Conservation (phyloP, 495 filamentous ascomycete genomes). For the Penicillium malachiteum region DNA sequence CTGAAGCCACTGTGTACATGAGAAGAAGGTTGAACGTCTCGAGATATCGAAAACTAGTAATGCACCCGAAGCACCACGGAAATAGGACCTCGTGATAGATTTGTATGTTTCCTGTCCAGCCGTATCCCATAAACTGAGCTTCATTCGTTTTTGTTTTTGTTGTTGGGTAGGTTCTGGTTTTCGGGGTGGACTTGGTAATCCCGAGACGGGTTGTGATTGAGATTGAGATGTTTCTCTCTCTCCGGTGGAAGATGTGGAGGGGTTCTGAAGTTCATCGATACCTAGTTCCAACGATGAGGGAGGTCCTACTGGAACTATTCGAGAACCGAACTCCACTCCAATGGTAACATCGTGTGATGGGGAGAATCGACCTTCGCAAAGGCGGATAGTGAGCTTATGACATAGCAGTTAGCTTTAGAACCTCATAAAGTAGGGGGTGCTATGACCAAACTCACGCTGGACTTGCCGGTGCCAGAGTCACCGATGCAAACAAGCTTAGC, state of each 20-base stretch:
- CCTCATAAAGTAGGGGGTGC: too few relatives aligned
- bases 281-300: constrained; percentile 54
- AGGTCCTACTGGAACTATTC: constrained; percentile 88
- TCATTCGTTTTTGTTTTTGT: constrained; percentile 68
- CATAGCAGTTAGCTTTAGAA: constrained; percentile 8
- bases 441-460: constrained; percentile 51
- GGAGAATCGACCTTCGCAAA: constrained; percentile 95
- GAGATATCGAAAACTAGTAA: constrained; percentile 95
- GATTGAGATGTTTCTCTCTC: constrained; percentile 13
- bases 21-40: constrained; percentile 76
- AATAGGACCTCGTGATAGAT: constrained; percentile 91
- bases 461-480: constrained; percentile 92
- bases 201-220: constrained; percentile 22
- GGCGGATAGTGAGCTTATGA: constrained; percentile 77
- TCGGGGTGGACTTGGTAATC: constrained; percentile 38
- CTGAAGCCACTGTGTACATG: constrained; percentile 85
- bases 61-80: constrained; percentile 88
- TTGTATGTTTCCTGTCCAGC: constrained; percentile 97
- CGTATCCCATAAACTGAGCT: constrained; percentile 88
- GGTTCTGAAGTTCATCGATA: constrained; percentile 21
- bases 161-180: constrained; percentile 26
- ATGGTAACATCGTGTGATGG: constrained; percentile 95
- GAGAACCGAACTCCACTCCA: constrained; percentile 93
- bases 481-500: constrained; percentile 97
- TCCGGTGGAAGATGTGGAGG: constrained; percentile 5